A percentile compares a stretch with the other conserved stretches of the same genome.
phyloP scores from a whole-genome alignment of 176 grass and related monocot genomes.

The Carex pumila region DNA sequence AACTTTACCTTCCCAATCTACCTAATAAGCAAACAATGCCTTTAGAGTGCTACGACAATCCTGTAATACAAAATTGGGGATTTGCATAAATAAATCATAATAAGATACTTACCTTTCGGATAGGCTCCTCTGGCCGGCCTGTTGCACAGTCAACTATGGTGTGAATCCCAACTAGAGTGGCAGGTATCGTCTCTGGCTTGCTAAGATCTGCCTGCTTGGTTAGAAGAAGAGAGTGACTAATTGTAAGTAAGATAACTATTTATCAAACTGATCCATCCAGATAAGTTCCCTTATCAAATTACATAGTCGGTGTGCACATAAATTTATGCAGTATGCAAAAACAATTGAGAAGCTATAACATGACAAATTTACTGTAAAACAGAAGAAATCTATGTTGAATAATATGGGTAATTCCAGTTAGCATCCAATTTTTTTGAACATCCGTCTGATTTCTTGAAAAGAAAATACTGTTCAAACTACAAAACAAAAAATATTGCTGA shows the following conservation, averaged over 20 bases:
- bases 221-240: neutral
- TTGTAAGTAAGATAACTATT: neutral
- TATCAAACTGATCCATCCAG: neutral
- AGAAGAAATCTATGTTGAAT: neutral
- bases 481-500: neutral
- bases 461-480: neutral
- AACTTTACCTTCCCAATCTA: slow-evolving; percentile 99
- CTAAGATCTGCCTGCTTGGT: slow-evolving; percentile 73
- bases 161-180: slow-evolving; percentile 87
- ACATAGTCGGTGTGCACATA: neutral
- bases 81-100: neutral
- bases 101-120: slow-evolving; percentile 46
- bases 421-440: neutral
- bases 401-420: neutral
- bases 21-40: slow-evolving; percentile 59
- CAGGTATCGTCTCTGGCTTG: slow-evolving; percentile 94
- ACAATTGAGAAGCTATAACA: neutral
- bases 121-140: slow-evolving; percentile 91
- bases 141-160: slow-evolving; percentile 89
- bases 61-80: neutral
- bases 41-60: neutral
- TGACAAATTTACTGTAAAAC: neutral
- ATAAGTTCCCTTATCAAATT: neutral
- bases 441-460: neutral
- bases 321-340: neutral